A percentile compares a stretch with the other conserved stretches of the same genome.
These are phyloP conservation scores for Epichloe typhina DNA, from an alignment of 2,329 filamentous ascomycete species.

Conservation along the genomic window DNA sequence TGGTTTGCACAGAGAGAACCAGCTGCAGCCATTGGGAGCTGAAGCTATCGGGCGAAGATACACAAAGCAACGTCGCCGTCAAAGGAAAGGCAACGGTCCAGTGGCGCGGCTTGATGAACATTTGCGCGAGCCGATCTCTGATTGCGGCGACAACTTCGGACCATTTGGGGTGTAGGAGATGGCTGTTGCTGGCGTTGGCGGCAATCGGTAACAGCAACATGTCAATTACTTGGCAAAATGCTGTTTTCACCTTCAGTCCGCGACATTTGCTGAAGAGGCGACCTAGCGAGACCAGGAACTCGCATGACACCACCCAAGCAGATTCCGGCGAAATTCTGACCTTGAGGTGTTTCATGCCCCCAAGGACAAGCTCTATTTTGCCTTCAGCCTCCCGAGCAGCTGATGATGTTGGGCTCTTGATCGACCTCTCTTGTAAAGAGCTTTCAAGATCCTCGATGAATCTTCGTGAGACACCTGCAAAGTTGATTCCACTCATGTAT, in stretches of 20 bases:
- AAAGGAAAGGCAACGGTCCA: slow-evolving; percentile 84
- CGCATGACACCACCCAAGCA: slow-evolving; percentile 75
- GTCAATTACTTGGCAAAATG: slow-evolving; percentile 86
- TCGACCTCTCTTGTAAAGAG: slow-evolving; percentile 60
- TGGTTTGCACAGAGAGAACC: slow-evolving; percentile 62
- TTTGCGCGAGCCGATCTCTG: slow-evolving; percentile 64
- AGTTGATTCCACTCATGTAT: slow-evolving; percentile 92
- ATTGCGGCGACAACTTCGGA: slow-evolving; percentile 69
- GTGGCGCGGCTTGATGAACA: slow-evolving; percentile 84
- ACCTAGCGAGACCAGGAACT: slow-evolving; percentile 72
- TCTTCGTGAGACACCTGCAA: slow-evolving; percentile 66
- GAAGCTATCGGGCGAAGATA: slow-evolving; percentile 75
- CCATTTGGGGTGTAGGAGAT: slow-evolving; percentile 76
- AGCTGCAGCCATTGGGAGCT: slow-evolving; percentile 76
- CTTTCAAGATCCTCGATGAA: slow-evolving; percentile 72
- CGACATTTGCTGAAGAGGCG: slow-evolving; percentile 75
- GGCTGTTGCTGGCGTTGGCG: slow-evolving; percentile 58
- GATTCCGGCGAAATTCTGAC: slow-evolving; percentile 62
- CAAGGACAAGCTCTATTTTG: slow-evolving; percentile 74
- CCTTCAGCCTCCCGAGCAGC: slow-evolving; percentile 58
- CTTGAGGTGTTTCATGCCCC: slow-evolving; percentile 81
- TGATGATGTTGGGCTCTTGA: slow-evolving; percentile 48
- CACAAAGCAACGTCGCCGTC: slow-evolving; percentile 74
- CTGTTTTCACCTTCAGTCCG: slow-evolving; percentile 80
- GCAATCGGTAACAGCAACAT: slow-evolving; percentile 78